Conservation (phyloP, 2,329 filamentous ascomycete genomes). For the Paecilomyces niveus region DNA sequence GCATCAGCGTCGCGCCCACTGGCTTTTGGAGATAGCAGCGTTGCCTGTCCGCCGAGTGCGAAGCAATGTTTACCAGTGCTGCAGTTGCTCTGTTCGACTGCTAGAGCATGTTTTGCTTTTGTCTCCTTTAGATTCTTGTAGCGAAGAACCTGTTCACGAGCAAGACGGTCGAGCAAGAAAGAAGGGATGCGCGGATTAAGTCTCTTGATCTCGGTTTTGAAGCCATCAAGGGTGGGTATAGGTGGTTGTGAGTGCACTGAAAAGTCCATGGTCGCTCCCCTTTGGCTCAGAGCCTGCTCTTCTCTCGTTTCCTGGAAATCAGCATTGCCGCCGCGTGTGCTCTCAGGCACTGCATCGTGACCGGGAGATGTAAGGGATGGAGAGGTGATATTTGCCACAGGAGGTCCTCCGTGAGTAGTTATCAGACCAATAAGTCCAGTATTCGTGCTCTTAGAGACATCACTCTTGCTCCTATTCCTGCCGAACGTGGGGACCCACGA, state of each 20-base stretch:
- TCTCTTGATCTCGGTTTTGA: slow-evolving; percentile 63
- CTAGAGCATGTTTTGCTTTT: slow-evolving; percentile 62
- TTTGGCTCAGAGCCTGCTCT: slow-evolving; percentile 49
- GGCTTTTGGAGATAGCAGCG: slow-evolving; percentile 50
- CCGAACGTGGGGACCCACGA: slow-evolving; percentile 42
- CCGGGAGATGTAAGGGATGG: slow-evolving; percentile 30
- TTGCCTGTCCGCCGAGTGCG: slow-evolving; percentile 59
- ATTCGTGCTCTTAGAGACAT: slow-evolving; percentile 39
- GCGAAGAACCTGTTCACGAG: slow-evolving; percentile 68
- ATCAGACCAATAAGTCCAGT: slow-evolving; percentile 48
- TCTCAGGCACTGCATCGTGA: slow-evolving; percentile 15
- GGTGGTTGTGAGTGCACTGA: slow-evolving; percentile 59
- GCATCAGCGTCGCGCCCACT: slow-evolving; percentile 52
- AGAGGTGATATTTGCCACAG: slow-evolving; percentile 49
- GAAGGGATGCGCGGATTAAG: slow-evolving; percentile 67
- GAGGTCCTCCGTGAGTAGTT: slow-evolving; percentile 52
- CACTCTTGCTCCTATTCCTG: slow-evolving; percentile 51
- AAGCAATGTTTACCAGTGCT: slow-evolving; percentile 57
- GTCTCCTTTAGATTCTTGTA: slow-evolving; percentile 69
- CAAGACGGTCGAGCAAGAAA: slow-evolving; percentile 71
- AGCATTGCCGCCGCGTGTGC: slow-evolving; percentile 37
- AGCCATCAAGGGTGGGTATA: slow-evolving; percentile 66
- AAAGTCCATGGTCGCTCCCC: slow-evolving; percentile 55
- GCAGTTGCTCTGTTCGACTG: slow-evolving; percentile 53
- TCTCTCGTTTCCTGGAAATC: slow-evolving; percentile 57